Evolutionary conservation across 2,329 filamentous ascomycete species (phyloP), one percentile per base, ranked within the genome.

Genomic region (Thelonectria olida): DNA sequence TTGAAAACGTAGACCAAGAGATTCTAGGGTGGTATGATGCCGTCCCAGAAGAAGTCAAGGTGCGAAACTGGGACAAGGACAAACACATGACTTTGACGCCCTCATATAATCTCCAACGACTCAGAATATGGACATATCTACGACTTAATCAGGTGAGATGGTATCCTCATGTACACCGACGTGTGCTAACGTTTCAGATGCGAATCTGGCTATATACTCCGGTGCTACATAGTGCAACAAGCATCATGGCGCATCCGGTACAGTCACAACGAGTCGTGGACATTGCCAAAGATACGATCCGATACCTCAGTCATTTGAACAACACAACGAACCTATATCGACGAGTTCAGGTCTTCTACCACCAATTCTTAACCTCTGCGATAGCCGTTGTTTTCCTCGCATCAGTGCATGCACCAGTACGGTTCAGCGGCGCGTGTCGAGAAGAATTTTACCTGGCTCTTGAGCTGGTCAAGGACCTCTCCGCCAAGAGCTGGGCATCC

Each of bases 171-270:
- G 13, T 17, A 4, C 1, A 2, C 7, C 15, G 13, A 22, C 23
- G n/a, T 12, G 15, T 9, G 31, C 64, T 67, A 12, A 72, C 42
- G 54, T 19, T 12, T 3, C 54, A 81, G 79, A 92, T 97, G 79
- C 90, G 94, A 5, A 96, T 94, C 59, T 88, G 93, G 74, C 91
- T 97, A 25, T 94, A 96, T 75, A 92, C 93, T 0, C 93, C 93
- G 0, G 89, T 97, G 3, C 81, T 98, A 8, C 92, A 97, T 75
- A 95, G 91, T 17, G 88, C 92, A 4, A 91, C 88, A 12, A 94
- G 90, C 69, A 97, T 97, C 70, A 87, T 91, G 78, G 86, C 90
- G 58, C 90, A 97, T 72, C 84, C 89, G 51, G 78, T 81, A 5
- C 89, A 92, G 64, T 93, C 93, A 3, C 88, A 92, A 70, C 91